These are phyloP conservation scores for Jamesozyma jinghongensis DNA, from an alignment of 805 yeast species.

Conservation along the genomic window DNA sequence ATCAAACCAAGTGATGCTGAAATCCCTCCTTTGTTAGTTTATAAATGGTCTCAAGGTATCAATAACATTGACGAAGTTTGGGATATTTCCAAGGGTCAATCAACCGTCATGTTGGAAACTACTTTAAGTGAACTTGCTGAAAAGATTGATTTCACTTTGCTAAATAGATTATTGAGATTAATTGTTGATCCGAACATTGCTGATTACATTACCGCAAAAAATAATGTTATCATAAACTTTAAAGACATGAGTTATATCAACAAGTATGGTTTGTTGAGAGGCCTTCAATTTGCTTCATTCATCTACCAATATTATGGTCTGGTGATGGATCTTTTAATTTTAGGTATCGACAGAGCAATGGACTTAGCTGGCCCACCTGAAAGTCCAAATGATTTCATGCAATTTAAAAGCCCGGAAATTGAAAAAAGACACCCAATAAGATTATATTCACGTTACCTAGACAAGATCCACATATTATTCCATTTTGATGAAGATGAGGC, in stretches of 20 bases:
- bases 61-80: constrained; percentile 73
- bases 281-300: constrained; percentile 84
- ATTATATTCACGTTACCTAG: constrained; percentile 73
- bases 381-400: constrained; percentile 69
- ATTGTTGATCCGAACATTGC: constrained; percentile 87
- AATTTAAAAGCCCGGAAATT: constrained; percentile 47
- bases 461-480: constrained; percentile 71
- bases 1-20: constrained; percentile 91
- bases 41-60: constrained; percentile 90
- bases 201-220: constrained; percentile 87
- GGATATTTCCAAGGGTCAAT: constrained; percentile 66
- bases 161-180: constrained; percentile 71
- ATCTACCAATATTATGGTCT: constrained; percentile 86
- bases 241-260: constrained; percentile 95
- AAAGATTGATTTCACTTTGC: constrained; percentile 77
- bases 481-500: constrained; percentile 68
- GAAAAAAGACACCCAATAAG: constrained; percentile 71
- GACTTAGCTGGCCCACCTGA: constrained; percentile 76
- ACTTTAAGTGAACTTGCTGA: constrained; percentile 63
- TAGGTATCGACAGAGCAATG: constrained; percentile 80
- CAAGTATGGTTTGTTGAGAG: constrained; percentile 79
- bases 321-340: constrained; percentile 65
- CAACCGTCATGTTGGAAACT: constrained; percentile 79
- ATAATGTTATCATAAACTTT: constrained; percentile 70
- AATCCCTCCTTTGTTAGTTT: constrained; percentile 82